Percentiles rank a stretch among this genome's conserved stretches.
phyloP scores from a whole-genome alignment of 78 protist species.

The Dictyostelium discoideum region dicty_2.7 NC_007088.5:6710501-6711000 shows the following conservation, averaged over 20 bases:
- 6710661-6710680: slow-evolving; percentile 44
- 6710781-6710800: background rate
- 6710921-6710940: background rate
- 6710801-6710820: background rate
- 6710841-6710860: background rate
- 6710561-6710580: slow-evolving; percentile 32
- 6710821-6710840: background rate
- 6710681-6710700: slow-evolving; percentile 64
- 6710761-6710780: background rate
- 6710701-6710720: slow-evolving; percentile 48
- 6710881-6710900: background rate
- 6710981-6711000: slow-evolving; percentile 57
- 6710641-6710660: slow-evolving; percentile 45
- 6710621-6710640: background rate
- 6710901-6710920: background rate
- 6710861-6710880: background rate
- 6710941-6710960: slow-evolving; percentile 17
- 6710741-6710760: slow-evolving; percentile 35
- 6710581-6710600: slow-evolving; percentile 59
- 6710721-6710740: slow-evolving; percentile 64
- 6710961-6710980: slow-evolving; percentile 2
- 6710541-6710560: slow-evolving; percentile 30
- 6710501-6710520: background rate
- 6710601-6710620: slow-evolving; percentile 54
- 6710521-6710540: background rate